Conservation (phyloP, 768 basidiomycete species). For the Royoungia palumana region DNA sequence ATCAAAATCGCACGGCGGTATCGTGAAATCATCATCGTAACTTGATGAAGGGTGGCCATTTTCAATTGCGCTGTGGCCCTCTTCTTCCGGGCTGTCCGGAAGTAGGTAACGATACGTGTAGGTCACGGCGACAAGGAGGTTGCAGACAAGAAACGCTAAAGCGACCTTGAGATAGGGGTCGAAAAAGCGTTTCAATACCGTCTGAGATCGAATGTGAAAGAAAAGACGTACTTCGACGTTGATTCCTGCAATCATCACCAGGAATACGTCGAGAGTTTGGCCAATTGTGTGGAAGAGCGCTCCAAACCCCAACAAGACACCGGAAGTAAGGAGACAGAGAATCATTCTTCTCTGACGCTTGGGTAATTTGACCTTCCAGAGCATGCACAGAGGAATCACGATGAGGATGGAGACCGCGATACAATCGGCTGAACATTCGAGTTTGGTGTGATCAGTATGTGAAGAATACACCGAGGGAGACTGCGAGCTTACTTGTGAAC, state of each 20-base stretch:
- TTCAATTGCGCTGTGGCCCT: not conserved
- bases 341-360: conserved; percentile 23
- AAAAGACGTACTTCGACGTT: conserved; percentile 16
- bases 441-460: not conserved
- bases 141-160: conserved; percentile 19
- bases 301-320: conserved; percentile 13
- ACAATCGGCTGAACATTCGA: conserved; percentile 13
- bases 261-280: conserved; percentile 7
- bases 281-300: conserved; percentile 14
- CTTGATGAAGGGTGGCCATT: not conserved
- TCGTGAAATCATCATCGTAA: conserved; percentile 19
- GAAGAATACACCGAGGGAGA: not conserved
- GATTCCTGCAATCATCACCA: conserved; percentile 8
- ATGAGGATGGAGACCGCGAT: conserved; percentile 15
- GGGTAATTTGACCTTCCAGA: conserved; percentile 22
- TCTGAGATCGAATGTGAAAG: not conserved
- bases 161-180: conserved; percentile 8
- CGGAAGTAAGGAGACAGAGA: conserved; percentile 19
- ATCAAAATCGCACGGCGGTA: not conserved
- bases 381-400: conserved; percentile 16
- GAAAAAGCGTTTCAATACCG: not conserved
- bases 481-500: conserved; percentile 11
- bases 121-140: conserved; percentile 23
- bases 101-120: conserved; percentile 12
- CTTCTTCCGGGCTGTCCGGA: not conserved